phyloP scores from a whole-genome alignment of 371 early-diverging fungal species.

The Mucor racemosus region DNA sequence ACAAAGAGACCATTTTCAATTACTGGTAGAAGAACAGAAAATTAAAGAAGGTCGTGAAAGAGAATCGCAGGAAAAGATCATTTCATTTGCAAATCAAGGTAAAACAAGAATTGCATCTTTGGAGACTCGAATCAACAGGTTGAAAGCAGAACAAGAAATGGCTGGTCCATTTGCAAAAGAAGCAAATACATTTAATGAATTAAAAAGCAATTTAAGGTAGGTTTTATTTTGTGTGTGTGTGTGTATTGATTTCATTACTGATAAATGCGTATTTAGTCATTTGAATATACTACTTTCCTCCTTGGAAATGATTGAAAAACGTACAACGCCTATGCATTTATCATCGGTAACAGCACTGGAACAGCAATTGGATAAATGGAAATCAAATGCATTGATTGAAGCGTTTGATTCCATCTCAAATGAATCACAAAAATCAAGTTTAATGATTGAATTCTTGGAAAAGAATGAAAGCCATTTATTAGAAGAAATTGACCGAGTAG shows the following conservation, averaged over 20 bases:
- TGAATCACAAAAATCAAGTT: constrained; percentile 16
- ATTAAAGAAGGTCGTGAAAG: constrained; percentile 68
- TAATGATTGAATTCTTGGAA: constrained; percentile 25
- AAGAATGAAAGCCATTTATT: constrained; percentile 64
- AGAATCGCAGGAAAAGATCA: constrained; percentile 71
- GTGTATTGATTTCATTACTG: neutral
- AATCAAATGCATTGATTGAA: constrained; percentile 8
- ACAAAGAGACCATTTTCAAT: constrained; percentile 80
- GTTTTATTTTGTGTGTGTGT: neutral
- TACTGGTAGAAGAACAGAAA: constrained; percentile 69
- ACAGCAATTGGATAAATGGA: constrained; percentile 21
- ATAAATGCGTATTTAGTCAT: constrained; percentile 2
- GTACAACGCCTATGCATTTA: neutral
- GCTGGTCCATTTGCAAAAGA: constrained; percentile 33
- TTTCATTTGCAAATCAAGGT: constrained; percentile 62
- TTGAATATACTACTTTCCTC: constrained; percentile 8
- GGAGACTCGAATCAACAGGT: constrained; percentile 59
- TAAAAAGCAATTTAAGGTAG: constrained; percentile 24
- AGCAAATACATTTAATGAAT: constrained; percentile 14
- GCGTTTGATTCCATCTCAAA: constrained; percentile 14
- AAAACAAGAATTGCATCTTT: constrained; percentile 53
- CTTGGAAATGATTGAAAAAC: constrained; percentile 24
- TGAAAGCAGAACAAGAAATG: constrained; percentile 43
- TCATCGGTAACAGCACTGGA: constrained; percentile 13
- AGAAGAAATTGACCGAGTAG: constrained; percentile 69